Evolutionary conservation across 257 asterid species (phyloP), one percentile per base, ranked within the genome.

Genomic region (Ilex aquifolium): DNA sequence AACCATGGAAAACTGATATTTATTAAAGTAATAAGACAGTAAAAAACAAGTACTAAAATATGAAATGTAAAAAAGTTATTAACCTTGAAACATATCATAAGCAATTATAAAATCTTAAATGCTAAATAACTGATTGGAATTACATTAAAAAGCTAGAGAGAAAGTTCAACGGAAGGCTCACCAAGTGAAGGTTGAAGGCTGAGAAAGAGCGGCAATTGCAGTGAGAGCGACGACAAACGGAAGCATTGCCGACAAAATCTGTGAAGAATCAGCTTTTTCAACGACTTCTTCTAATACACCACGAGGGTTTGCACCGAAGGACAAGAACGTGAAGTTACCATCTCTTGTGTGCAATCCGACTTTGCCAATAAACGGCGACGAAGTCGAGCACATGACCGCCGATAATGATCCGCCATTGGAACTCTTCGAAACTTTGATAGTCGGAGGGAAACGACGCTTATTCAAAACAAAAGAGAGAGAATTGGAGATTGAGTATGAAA

Each of bases 141-240:
- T 16, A 44, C 44, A 36, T 36, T 36, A 4, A 36, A 36, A 36
- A 4, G 8, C 7, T 36, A 36, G 8, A 36, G 8, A 36, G 7
- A 4, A 36, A 36, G 7, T 36, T 36, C 5, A 36, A 36, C 1
- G 8, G 8, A 36, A 36, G 10, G 46, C 73, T 71, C 60, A 93
- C 99, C 99, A 93, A 66, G 97, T 83, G 73, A 90, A 93, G 63
- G 96, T 90, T 14, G 87, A 81, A 64, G 99, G 97, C 66, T 81
- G 85, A 60, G 84, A 77, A 56, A 93, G 97, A 55, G 99, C 96
- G 57, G 96, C 83, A 46, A 85, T 77, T 3, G 95, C 94, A n/a
- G 97, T 93, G 31, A 87, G 76, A 36, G 88, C 94, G 57, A 93
- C 97, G 57, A 90, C 97, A 69, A 90, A 84, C 12, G 97, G 99